These are phyloP conservation scores for Pinus tabuliformis DNA, from an alignment of 75 land plant species.

Conservation along the genomic window DNA sequence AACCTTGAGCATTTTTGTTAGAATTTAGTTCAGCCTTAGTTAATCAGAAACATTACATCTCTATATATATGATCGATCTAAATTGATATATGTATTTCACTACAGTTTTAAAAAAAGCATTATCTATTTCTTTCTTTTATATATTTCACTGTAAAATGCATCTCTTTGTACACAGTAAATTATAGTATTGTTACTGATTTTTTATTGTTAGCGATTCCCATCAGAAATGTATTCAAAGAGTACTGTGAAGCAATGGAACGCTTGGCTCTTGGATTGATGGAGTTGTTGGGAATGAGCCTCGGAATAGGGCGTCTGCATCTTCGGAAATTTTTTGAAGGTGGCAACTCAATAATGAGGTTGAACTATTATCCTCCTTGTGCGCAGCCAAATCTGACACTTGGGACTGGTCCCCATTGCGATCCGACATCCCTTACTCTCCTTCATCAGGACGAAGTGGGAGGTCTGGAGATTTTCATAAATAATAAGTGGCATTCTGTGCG, in stretches of 20 bases:
- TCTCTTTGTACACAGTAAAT: no score
- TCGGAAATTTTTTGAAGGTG: conserved; percentile 32
- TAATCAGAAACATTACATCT: no score
- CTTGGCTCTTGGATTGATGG: conserved; percentile 29
- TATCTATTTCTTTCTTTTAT: no score
- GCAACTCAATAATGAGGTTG: conserved; percentile 46
- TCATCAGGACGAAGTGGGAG: conserved; percentile 62
- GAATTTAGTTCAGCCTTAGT: no score
- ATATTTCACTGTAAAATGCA: no score
- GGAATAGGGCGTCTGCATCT: conserved; percentile 30
- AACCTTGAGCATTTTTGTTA: no score
- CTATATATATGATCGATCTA: no score
- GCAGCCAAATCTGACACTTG: conserved; percentile 36
- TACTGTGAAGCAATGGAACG: conserved; percentile 45
- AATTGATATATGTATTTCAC: no score
- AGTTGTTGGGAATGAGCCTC: conserved; percentile 45
- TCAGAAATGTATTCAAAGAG: conserved; percentile 33
- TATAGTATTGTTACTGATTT: not conserved
- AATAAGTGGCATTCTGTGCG: conserved; percentile 37
- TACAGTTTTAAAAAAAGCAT: no score
- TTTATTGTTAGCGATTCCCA: not conserved
- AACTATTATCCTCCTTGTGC: conserved; percentile 60
- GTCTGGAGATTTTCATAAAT: conserved; percentile 46
- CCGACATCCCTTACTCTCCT: conserved; percentile 60
- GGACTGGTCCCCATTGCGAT: conserved; percentile 63